These are phyloP conservation scores for Petunia axillaris DNA, from an alignment of 257 asterid species.

Conservation along the genomic window DNA sequence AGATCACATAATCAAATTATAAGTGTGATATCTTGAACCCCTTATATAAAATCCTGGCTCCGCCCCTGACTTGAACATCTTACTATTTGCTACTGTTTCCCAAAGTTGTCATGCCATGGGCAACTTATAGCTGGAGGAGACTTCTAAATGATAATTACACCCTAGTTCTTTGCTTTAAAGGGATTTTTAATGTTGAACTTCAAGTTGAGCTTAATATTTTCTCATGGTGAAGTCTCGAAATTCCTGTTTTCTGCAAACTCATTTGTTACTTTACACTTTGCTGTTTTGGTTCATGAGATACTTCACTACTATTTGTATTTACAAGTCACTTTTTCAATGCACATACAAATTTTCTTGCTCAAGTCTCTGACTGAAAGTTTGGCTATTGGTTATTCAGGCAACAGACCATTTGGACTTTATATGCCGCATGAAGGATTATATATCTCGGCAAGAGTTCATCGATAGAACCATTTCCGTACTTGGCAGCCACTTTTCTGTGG, in stretches of 20 bases:
- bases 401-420: conserved; percentile 77
- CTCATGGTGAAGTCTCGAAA: neutral
- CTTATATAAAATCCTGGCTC: too few relatives aligned
- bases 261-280: neutral
- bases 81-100: neutral
- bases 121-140: neutral
- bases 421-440: conserved; percentile 81
- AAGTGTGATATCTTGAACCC: too few relatives aligned
- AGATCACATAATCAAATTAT: too few relatives aligned
- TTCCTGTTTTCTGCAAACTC: neutral
- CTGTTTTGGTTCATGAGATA: neutral
- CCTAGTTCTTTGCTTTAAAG: neutral
- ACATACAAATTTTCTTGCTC: neutral
- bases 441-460: conserved; percentile 58
- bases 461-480: conserved; percentile 55
- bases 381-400: conserved; percentile 44
- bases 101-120: neutral
- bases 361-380: conserved; percentile 4
- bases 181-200: neutral
- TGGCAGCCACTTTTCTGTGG: conserved; percentile 49
- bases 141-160: neutral
- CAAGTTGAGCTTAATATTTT: neutral
- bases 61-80: neutral
- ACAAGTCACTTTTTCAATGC: neutral
- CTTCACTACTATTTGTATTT: conserved; percentile 11